Conservation (phyloP, 352 stramenopile genomes). For the Globisporangium ultimum region DNA sequence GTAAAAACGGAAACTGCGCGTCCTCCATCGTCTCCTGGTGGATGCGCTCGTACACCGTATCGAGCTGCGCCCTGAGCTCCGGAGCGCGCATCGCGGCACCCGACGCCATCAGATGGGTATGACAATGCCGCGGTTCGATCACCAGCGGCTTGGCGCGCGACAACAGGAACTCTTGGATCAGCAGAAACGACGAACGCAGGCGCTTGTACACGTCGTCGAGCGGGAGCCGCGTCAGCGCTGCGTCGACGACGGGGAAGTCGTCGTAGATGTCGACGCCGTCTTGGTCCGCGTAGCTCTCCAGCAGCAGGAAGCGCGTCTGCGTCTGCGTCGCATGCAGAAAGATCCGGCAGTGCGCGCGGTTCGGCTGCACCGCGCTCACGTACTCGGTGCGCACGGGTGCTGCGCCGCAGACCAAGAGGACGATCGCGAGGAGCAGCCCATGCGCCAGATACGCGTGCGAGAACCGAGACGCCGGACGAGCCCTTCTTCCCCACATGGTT, state of each 20-base stretch:
- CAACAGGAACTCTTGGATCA: constrained; percentile 31
- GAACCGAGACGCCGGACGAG: no score
- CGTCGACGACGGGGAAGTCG: constrained; percentile 24
- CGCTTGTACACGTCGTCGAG: constrained; percentile 35
- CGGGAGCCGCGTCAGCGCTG: constrained; percentile 18
- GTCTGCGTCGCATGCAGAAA: constrained; percentile 38
- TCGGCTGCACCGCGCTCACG: constrained; percentile 11
- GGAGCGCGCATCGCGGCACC: constrained; percentile 23
- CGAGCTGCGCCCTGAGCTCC: constrained; percentile 14
- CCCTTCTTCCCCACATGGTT: no score
- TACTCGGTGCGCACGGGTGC: constrained; percentile 6
- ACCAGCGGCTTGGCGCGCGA: constrained; percentile 17
- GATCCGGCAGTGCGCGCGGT: constrained; percentile 43
- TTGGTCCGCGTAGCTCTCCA: constrained; percentile 48
- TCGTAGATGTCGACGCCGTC: constrained; percentile 48
- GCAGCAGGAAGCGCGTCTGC: constrained; percentile 43
- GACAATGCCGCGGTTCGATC: constrained; percentile 50
- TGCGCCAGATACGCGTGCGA: no score
- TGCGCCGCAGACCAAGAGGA: background rate
- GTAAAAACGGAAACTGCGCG: constrained; percentile 49
- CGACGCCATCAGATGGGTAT: constrained; percentile 33
- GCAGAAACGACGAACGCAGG: constrained; percentile 41
- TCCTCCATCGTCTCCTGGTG: constrained; percentile 44
- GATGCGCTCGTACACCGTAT: constrained; percentile 27
- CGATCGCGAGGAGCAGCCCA: background rate